A percentile compares a stretch with the other conserved stretches of the same genome.
Conservation (phyloP, 495 filamentous ascomycete genomes). For the Penicillium daleae region DNA sequence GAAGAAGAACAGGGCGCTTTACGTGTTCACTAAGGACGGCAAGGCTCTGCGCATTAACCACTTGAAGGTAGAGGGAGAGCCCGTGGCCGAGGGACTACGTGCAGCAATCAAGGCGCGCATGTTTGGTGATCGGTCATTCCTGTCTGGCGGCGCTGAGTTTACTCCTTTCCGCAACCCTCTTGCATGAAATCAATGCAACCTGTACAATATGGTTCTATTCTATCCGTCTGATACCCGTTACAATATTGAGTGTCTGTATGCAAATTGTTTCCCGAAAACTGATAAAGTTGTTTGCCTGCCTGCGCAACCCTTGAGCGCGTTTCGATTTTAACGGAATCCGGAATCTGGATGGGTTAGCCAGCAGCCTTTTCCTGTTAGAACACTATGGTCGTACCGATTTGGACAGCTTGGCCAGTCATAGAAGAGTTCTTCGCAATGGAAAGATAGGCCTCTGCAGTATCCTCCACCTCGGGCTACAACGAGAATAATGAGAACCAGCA, state of each 20-base stretch:
- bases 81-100: conserved; percentile 39
- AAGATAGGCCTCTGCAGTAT: conserved; percentile 56
- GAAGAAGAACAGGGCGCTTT: conserved; percentile 38
- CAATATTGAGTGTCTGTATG: background rate
- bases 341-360: conserved; percentile 35
- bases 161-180: conserved; percentile 47
- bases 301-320: background rate
- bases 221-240: conserved; percentile 27
- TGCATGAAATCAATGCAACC: conserved; percentile 18
- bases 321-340: conserved; percentile 36
- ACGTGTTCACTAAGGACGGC: conserved; percentile 43
- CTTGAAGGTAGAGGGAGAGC: conserved; percentile 51
- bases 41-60: conserved; percentile 42
- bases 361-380: conserved; percentile 11
- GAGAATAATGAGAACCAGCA: conserved; percentile 15
- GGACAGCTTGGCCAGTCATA: conserved; percentile 60
- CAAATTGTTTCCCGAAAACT: background rate
- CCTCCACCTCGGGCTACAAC: conserved; percentile 56
- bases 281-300: background rate
- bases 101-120: conserved; percentile 50
- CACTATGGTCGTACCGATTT: conserved; percentile 48
- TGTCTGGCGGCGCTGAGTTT: conserved; percentile 31
- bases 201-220: conserved; percentile 12
- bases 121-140: conserved; percentile 40
- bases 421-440: conserved; percentile 58